Base-by-base conservation (phyloP, 176 grass and related monocot genomes). In the Avena sativa region DNA sequence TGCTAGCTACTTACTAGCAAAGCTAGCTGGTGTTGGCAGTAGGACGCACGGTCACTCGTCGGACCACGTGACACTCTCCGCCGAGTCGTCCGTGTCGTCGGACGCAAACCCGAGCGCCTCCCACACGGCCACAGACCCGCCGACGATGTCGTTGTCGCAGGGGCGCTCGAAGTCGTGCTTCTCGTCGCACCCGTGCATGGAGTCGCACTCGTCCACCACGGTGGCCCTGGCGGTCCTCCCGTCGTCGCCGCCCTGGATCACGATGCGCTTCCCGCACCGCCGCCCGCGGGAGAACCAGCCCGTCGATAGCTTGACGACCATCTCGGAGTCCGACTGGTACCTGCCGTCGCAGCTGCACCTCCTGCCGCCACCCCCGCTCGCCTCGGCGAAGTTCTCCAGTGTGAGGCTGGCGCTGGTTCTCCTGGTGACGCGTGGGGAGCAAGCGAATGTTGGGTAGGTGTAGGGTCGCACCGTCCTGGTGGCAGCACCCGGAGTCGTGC, bases 141-240 rank as follows among this genome's bases (percentile, higher is more conserved):
- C 82, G 9, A 94, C 63, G 0, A 89, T 80, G 74, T 94, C 83
- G 82, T 91, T 91, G 0, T 44, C 23, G 77, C 92, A 89, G 6
- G 89, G 92, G 4, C 87, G 84, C 32, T 87, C 59, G 12, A 85
- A 91, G 47, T n/a, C 51, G 57, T 91, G 86, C 30, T 66, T 78
- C 0, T 38, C 73, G 23, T 88, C 79, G n/a, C 92, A 89, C 7
- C 86, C 89, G 0, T 82, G 2, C n/a, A 67, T 30, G 9, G 92
- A 90, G 81, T 94, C 87, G 1, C 92, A 92, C 67, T 92, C 81
- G 20, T 92, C 87, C 21, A 94, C 87, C 9, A 92, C 90, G 83
- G 83, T 92, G 73, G 87, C 90, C 15, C 57, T 5, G 7, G 84
- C 81, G 20, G 56, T 55, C 59, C 26, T 89, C 4, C 89, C 92